Evolutionary conservation across 1,139 yeast species (phyloP).

Genomic region (Magnusiomyces tetraspermus): DNA sequence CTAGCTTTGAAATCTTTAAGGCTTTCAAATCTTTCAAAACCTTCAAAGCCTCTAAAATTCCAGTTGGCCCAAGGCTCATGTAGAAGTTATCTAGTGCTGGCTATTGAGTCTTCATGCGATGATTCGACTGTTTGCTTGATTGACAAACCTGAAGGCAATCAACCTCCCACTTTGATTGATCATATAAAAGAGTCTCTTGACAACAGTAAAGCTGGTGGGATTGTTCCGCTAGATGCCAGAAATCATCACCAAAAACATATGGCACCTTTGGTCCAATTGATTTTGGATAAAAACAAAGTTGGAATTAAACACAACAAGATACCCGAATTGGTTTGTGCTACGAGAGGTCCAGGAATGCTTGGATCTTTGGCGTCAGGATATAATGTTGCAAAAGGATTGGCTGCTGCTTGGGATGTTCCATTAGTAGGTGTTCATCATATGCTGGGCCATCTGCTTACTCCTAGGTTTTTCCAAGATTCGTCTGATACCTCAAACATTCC

Average conservation of each 20-base stretch:
- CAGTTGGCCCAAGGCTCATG: background rate
- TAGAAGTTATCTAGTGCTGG: slow-evolving; percentile 55
- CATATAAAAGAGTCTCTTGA: slow-evolving; percentile 60
- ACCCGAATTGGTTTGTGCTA: slow-evolving; percentile 77
- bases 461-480: slow-evolving; percentile 37
- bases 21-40: background rate
- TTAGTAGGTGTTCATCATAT: slow-evolving; percentile 90
- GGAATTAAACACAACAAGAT: slow-evolving; percentile 20
- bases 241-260: slow-evolving; percentile 60
- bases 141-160: slow-evolving; percentile 35
- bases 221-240: slow-evolving; percentile 79
- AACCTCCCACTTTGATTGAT: slow-evolving; percentile 45
- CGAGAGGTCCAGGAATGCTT: slow-evolving; percentile 96
- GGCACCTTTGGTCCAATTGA: slow-evolving; percentile 37
- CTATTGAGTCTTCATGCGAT: slow-evolving; percentile 91
- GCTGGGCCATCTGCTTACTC: slow-evolving; percentile 80
- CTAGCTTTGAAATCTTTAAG: background rate
- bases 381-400: slow-evolving; percentile 75
- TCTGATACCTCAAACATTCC: slow-evolving; percentile 39
- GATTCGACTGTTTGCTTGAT: slow-evolving; percentile 83
- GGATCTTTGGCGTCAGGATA: slow-evolving; percentile 79
- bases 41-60: background rate
- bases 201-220: slow-evolving; percentile 67
- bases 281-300: slow-evolving; percentile 24
- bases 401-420: slow-evolving; percentile 69